Base-by-base conservation (phyloP, 2,329 filamentous ascomycete genomes). In the Fusarium pseudocircinatum region DNA sequence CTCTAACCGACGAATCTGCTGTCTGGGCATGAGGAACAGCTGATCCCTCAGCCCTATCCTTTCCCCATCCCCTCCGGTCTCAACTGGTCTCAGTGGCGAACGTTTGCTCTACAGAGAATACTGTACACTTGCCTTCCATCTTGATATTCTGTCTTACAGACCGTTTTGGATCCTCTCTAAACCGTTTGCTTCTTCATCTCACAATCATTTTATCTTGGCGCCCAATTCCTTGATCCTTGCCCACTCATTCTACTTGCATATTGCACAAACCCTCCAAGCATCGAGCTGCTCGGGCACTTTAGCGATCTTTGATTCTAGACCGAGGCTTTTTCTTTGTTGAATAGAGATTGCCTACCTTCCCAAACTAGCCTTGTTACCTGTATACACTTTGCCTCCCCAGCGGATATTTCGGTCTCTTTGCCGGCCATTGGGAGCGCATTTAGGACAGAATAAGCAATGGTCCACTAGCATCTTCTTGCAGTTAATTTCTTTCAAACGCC, bases 31-130 rank as follows among this genome's bases (percentile, higher is more conserved):
- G 61, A 60, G 57, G 43, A 72, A 63, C 67, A 76, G 71, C 73
- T 77, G 70, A 77, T 67, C 68, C 52, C 39, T 78, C 74, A 77
- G 75, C 74, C 75, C 72, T 78, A 75, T 40, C 54, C 59, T 37
- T 28, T 30, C 15, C n/a, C 30, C 40, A 24, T 60, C 57, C 44
- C 39, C 39, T 57, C 72, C 52, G n/a, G 49, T 60, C 47, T 69
- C 40, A 37, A 62, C 37, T 50, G 46, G 34, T 54, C 44, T n/a
- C 28, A 36, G 72, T 74, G 71, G 68, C 68, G 39, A 72, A 69
- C 43, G 42, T 57, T 59, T 66, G 43, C 20, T 34, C 11, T 39
- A 53, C 53, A 43, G 63, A 36, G 53, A 67, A 63, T 63, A 57
- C 63, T 49, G 46, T 42, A n/a, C 44, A 49, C 16, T 54, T 49